These are phyloP conservation scores for Rhodomyrtus psidioides DNA, from an alignment of 441 rosid species.

Conservation along the genomic window DNA sequence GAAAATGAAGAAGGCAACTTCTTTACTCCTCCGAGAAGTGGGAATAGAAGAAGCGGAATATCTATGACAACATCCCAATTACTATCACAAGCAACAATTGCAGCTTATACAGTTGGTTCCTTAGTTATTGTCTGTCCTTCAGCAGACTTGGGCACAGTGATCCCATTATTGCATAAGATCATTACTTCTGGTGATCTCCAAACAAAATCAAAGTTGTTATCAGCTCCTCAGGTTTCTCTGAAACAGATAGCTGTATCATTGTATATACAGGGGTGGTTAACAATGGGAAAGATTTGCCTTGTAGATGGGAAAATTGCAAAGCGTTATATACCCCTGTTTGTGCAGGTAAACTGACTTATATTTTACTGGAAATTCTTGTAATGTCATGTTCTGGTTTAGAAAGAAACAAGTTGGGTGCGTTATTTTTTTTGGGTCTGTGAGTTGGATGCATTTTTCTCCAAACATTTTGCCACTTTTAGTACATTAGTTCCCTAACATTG, in stretches of 20 bases:
- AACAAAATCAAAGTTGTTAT: constrained; percentile 54
- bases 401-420: not conserved
- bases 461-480: not conserved
- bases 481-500: not conserved
- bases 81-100: constrained; percentile 49
- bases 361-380: not conserved
- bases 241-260: constrained; percentile 63
- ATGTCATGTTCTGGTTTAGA: not conserved
- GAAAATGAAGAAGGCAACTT: constrained; percentile 30
- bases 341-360: not conserved
- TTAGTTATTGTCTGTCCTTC: constrained; percentile 65
- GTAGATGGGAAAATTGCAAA: constrained; percentile 82
- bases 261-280: constrained; percentile 83
- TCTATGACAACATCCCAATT: constrained; percentile 23
- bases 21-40: constrained; percentile 64
- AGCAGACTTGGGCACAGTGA: constrained; percentile 51
- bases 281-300: constrained; percentile 93
- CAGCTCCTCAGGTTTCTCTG: constrained; percentile 43
- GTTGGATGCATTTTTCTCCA: not conserved
- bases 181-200: constrained; percentile 71
- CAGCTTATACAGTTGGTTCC: constrained; percentile 76
- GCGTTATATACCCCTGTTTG: not conserved
- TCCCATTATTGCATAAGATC: constrained; percentile 65
- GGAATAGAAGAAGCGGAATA: constrained; percentile 41
- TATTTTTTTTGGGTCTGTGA: too few species aligned